A percentile compares a stretch with the other conserved stretches of the same genome.
Conservation (phyloP, 768 basidiomycete genomes). For the Suillus subaureus region DNA sequence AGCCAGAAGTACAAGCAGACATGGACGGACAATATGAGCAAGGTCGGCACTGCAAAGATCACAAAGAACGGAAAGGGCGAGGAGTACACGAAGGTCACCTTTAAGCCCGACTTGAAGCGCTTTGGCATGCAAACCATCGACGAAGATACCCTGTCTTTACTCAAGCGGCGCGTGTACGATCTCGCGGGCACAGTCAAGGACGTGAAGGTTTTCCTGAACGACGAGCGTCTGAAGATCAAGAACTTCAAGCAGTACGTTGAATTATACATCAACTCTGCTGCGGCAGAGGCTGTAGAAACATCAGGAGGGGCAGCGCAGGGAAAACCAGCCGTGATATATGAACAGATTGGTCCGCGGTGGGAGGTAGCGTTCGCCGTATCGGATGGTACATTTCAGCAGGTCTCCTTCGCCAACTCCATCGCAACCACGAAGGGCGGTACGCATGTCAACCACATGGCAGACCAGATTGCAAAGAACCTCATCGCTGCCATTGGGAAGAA, state of each 20-base stretch:
- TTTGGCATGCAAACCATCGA: conserved; percentile 94
- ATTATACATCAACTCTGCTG: conserved; percentile 81
- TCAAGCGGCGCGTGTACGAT: conserved; percentile 95
- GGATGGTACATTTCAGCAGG: conserved; percentile 89
- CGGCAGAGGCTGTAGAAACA: conserved; percentile 64
- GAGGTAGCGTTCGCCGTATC: conserved; percentile 95
- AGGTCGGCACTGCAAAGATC: conserved; percentile 88
- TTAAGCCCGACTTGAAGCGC: conserved; percentile 87
- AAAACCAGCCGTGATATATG: conserved; percentile 83
- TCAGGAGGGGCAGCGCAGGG: conserved; percentile 78
- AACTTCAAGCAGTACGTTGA: conserved; percentile 98
- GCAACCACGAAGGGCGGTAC: conserved; percentile 96
- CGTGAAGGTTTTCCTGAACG: conserved; percentile 92
- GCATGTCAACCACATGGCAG: conserved; percentile 83
- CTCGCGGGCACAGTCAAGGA: conserved; percentile 95
- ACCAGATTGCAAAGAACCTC: conserved; percentile 87
- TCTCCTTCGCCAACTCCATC: conserved; percentile 98
- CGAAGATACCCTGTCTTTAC: conserved; percentile 83
- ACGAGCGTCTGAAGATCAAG: conserved; percentile 89
- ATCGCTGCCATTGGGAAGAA: conserved; percentile 88
- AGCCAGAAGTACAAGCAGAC: conserved; percentile 93
- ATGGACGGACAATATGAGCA: conserved; percentile 92
- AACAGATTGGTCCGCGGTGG: conserved; percentile 82
- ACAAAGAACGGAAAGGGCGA: conserved; percentile 86
- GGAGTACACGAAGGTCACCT: conserved; percentile 91